Percentiles rank a stretch among this genome's conserved stretches.
Conservation (phyloP, 306 rosid species). For the Corylus americana region DNA sequence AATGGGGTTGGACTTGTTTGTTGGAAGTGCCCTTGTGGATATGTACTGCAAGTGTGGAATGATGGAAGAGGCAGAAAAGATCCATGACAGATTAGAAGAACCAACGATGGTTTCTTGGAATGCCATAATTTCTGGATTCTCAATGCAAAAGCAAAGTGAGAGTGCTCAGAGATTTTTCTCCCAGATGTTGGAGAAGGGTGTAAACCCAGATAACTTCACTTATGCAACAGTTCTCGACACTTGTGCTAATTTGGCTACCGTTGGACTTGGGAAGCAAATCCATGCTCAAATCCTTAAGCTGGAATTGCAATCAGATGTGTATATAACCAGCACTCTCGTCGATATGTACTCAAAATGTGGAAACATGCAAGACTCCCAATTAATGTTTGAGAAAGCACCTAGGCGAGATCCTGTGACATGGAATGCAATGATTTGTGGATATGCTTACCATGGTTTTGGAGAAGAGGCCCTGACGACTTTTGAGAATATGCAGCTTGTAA, state of each 20-base stretch:
- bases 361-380: conserved; percentile 63
- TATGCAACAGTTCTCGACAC: conserved; percentile 79
- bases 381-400: conserved; percentile 74
- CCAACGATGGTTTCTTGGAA: conserved; percentile 78
- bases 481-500: conserved; percentile 64
- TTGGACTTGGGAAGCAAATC: conserved; percentile 86
- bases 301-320: conserved; percentile 66
- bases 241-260: conserved; percentile 80
- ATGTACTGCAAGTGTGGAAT: conserved; percentile 85
- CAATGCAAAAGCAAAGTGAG: conserved; percentile 66
- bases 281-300: conserved; percentile 79
- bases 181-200: conserved; percentile 66
- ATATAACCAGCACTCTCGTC: conserved; percentile 75
- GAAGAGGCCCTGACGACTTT: conserved; percentile 72
- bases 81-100: conserved; percentile 62
- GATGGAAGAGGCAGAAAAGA: conserved; percentile 78
- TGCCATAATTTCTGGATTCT: conserved; percentile 81
- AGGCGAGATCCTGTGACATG: conserved; percentile 78
- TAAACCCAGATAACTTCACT: conserved; percentile 76
- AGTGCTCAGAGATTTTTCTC: conserved; percentile 72
- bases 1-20: conserved; percentile 60
- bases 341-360: conserved; percentile 95
- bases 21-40: conserved; percentile 81
- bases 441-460: conserved; percentile 73
- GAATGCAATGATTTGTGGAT: conserved; percentile 92